Percentiles rank a stretch among this genome's conserved stretches.
These are phyloP conservation scores for Aspergillus neoniger DNA, from an alignment of 2,329 filamentous ascomycete species.

Conservation along the genomic window DNA sequence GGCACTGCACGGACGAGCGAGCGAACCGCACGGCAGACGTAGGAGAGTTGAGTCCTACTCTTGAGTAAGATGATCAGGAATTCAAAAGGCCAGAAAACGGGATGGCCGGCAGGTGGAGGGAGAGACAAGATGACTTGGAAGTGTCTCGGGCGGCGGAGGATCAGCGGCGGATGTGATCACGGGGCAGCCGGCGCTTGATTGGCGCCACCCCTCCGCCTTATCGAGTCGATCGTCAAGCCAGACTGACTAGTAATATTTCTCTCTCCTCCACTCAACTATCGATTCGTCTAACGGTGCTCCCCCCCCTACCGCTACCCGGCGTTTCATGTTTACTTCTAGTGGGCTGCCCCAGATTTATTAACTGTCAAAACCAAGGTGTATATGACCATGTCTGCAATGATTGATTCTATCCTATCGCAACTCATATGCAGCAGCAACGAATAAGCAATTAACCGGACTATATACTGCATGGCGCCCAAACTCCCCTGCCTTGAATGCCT, in stretches of 20 bases:
- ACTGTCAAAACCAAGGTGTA: background rate
- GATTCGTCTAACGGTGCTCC: too few species aligned
- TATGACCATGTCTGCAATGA: background rate
- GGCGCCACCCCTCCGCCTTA: constrained; percentile 6
- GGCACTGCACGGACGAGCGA: background rate
- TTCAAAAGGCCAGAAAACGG: background rate
- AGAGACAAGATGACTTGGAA: constrained; percentile 4
- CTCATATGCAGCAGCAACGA: constrained; percentile 6
- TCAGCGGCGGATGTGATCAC: constrained; percentile 18
- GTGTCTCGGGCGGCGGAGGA: constrained; percentile 7
- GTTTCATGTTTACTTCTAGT: background rate
- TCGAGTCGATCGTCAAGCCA: background rate
- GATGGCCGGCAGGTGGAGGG: background rate
- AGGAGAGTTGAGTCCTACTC: background rate
- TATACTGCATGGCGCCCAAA: background rate
- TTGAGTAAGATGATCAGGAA: background rate
- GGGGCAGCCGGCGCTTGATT: constrained; percentile 18
- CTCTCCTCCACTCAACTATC: background rate
- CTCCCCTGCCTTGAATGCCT: background rate
- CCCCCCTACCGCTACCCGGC: too few species aligned
- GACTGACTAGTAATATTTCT: background rate
- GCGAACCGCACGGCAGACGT: background rate
- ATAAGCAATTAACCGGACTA: background rate
- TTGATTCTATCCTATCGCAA: constrained; percentile 2
- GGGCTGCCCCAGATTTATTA: background rate